phyloP scores from a whole-genome alignment of 179 eudicot genomes.

The Dionaea muscipula region DNA sequence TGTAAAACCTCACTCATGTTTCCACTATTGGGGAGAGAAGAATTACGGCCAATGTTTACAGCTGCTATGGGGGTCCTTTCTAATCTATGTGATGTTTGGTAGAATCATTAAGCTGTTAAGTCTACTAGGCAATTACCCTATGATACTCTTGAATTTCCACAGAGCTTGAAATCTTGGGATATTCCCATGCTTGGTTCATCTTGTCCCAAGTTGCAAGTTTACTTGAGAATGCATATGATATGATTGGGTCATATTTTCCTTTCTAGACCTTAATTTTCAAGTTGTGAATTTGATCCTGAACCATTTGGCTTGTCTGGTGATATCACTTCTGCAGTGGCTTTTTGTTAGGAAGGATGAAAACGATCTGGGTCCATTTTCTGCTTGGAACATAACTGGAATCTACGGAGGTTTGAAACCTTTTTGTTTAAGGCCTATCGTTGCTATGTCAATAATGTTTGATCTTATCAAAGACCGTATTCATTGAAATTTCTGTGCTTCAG shows the following conservation, averaged over 20 bases:
- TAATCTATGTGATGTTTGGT: no score
- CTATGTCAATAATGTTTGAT: background rate
- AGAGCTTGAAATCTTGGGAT: no score
- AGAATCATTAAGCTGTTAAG: no score
- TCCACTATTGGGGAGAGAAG: no score
- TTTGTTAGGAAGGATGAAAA: constrained; percentile 60
- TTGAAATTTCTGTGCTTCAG: background rate
- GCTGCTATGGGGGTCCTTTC: no score
- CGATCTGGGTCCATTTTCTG: constrained; percentile 59
- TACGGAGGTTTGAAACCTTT: constrained; percentile 56
- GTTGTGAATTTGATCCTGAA: background rate
- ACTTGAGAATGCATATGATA: no score
- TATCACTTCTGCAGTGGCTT: constrained; percentile 69
- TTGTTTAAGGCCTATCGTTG: background rate
- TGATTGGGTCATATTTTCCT: background rate
- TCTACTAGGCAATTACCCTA: no score
- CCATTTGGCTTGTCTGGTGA: constrained; percentile 9
- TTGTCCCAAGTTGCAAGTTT: background rate
- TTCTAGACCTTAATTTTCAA: background rate
- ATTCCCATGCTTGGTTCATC: background rate
- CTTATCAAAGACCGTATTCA: background rate
- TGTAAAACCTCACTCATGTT: no score
- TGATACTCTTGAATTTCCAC: no score
- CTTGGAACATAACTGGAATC: constrained; percentile 92
- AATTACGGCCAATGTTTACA: no score